These are phyloP conservation scores for Fusarium sp. DNA, from an alignment of 2,329 filamentous ascomycete genomes.

Conservation along the genomic window DNA sequence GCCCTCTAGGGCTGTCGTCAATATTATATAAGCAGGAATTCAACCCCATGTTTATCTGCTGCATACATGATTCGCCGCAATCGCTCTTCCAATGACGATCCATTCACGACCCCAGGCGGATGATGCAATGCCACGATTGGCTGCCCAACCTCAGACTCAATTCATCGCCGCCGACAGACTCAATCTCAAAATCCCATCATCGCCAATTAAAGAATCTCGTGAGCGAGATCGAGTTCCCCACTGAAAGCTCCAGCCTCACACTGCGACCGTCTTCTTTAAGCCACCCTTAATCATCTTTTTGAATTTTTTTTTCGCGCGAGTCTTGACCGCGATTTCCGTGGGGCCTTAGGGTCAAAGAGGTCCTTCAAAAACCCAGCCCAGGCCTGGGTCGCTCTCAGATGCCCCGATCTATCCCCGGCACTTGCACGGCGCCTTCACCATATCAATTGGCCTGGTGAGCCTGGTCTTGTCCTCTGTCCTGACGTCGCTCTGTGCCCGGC, in stretches of 20 bases:
- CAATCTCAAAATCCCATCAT: slow-evolving; percentile 32
- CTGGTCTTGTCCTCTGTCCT: neutral
- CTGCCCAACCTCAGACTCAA: slow-evolving; percentile 30
- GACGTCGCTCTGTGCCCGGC: neutral
- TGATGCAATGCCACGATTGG: slow-evolving; percentile 45
- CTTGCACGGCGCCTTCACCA: neutral
- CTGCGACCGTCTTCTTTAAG: slow-evolving; percentile 3
- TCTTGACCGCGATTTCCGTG: slow-evolving; percentile 37
- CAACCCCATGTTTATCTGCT: slow-evolving; percentile 18
- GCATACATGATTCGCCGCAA: slow-evolving; percentile 33
- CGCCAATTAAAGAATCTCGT: slow-evolving; percentile 27
- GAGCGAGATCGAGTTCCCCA: slow-evolving; percentile 13
- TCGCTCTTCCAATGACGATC: slow-evolving; percentile 42
- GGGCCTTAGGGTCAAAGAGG: slow-evolving; percentile 27
- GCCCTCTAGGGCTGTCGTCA: slow-evolving; percentile 15
- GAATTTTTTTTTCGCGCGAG: neutral
- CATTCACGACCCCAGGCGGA: slow-evolving; percentile 36
- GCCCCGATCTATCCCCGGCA: slow-evolving; percentile 10
- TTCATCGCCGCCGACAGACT: slow-evolving; percentile 13
- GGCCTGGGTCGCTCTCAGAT: slow-evolving; percentile 22
- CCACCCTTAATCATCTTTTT: slow-evolving; percentile 7
- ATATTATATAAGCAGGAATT: slow-evolving; percentile 29
- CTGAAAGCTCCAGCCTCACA: slow-evolving; percentile 14
- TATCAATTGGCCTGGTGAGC: slow-evolving; percentile 7
- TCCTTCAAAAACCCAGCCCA: slow-evolving; percentile 26